Evolutionary conservation across 768 basidiomycete species (phyloP).

Genomic region (Pisolithus microcarpus): DNA sequence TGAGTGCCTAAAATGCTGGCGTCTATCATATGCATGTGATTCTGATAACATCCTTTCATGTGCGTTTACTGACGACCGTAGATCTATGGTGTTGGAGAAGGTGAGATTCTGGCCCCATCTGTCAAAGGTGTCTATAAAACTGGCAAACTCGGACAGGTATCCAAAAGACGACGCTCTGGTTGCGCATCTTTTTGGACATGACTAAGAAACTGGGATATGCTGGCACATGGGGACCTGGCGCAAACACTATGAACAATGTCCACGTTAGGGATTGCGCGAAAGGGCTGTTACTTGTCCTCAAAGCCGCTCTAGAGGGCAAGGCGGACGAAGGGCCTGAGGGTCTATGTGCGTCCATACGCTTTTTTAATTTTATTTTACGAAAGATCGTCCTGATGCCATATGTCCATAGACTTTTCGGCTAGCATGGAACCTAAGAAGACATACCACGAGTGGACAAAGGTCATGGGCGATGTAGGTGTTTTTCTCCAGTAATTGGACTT

Average conservation of each 20-base stretch:
- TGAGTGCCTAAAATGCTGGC: constrained; percentile 1
- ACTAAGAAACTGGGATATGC: constrained; percentile 27
- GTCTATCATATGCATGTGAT: not conserved
- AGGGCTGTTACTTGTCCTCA: constrained; percentile 30
- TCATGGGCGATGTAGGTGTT: constrained; percentile 32
- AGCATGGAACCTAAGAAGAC: constrained; percentile 25
- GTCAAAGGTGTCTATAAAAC: not conserved
- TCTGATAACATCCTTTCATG: not conserved
- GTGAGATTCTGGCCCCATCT: constrained; percentile 11
- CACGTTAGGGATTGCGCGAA: constrained; percentile 36
- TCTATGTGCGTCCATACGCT: constrained; percentile 27
- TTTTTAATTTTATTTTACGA: not conserved
- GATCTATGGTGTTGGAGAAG: constrained; percentile 39
- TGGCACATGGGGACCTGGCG: constrained; percentile 39
- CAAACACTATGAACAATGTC: constrained; percentile 31
- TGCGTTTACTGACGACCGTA: constrained; percentile 7
- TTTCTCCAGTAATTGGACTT: not conserved
- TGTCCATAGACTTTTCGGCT: constrained; percentile 28
- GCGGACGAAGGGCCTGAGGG: constrained; percentile 38
- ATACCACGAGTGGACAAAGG: constrained; percentile 25
- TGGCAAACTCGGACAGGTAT: constrained; percentile 18
- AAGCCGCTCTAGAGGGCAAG: constrained; percentile 34
- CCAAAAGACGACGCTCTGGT: constrained; percentile 31
- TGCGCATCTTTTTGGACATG: constrained; percentile 32
- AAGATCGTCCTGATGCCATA: not conserved